Base-by-base conservation (phyloP, 2,329 filamentous ascomycete genomes). In the Podosphaera fusca region DNA sequence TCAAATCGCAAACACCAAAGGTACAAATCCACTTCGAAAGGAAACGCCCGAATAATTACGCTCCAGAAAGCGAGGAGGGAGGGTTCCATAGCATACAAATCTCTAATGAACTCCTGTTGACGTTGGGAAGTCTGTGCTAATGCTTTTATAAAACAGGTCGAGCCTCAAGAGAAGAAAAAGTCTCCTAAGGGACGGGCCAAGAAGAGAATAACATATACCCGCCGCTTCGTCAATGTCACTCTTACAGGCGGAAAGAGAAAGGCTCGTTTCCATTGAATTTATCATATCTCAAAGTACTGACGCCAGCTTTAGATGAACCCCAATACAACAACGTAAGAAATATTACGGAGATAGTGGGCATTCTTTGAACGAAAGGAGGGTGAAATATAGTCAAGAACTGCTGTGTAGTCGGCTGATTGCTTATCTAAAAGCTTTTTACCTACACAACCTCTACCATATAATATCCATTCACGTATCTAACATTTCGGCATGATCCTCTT, bases 241-340 rank as follows among this genome's bases (percentile, higher is more conserved):
- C 80, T 95, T 75, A 94, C 89, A 65, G 89, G 88, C 74, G 90
- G 90, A 77, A 96, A 96, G 89, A 81, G 90, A 75, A 95, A 95
- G 87, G 87, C 92, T 64, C 60, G 58, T 53, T 31, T 5, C 36
- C 40, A 35, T 10, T 55, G 50, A 45, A n/a, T 33, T 52, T 55
- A 59, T 10, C 12, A 29, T 40, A 12, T 33, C 12, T 34, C 29
- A 12, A 10, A 3, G 31, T 21, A 4, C 53, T 55, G 50, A 57
- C 14, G 12, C 12, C 33, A 55, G 57, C 21, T 58, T 58, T 63
- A 85, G 85, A 89, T 89, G 85, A 89, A 89, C 81, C 84, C 85
- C 73, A 87, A 87, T 80, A 84, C 85, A 69, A 81, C 80, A 71
- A 70, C 80, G 67, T 87, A 85, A 75, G 57, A 14, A 50, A 58